Percentiles rank a stretch among this genome's conserved stretches.
phyloP scores from a whole-genome alignment of 2,329 filamentous ascomycete species.

The Phialophora macrospora region DNA sequence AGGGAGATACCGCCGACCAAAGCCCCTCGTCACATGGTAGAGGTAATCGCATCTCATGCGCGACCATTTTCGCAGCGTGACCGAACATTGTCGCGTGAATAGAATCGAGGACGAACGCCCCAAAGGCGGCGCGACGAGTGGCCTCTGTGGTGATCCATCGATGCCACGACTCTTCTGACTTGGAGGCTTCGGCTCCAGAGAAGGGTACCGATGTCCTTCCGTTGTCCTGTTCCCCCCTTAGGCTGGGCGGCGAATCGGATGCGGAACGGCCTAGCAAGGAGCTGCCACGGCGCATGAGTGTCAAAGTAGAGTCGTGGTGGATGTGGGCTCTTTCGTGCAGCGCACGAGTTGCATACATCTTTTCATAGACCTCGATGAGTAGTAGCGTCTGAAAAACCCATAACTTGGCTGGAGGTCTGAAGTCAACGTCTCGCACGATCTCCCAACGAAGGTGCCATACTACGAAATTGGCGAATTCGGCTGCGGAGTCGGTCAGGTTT shows the following conservation, averaged over 20 bases:
- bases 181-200: constrained; percentile 61
- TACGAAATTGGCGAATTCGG: constrained; percentile 84
- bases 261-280: constrained; percentile 86
- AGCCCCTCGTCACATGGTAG: constrained; percentile 90
- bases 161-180: constrained; percentile 89
- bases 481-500: constrained; percentile 74
- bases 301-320: constrained; percentile 93
- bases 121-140: constrained; percentile 86
- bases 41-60: constrained; percentile 89
- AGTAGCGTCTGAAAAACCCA: constrained; percentile 95
- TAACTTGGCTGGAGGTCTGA: constrained; percentile 87
- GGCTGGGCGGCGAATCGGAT: constrained; percentile 79
- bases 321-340: constrained; percentile 95
- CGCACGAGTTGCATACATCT: constrained; percentile 92
- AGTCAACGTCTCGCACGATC: constrained; percentile 89
- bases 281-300: constrained; percentile 89
- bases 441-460: constrained; percentile 95
- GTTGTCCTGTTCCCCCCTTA: constrained; percentile 63
- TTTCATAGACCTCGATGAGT: constrained; percentile 91
- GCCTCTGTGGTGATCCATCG: constrained; percentile 95
- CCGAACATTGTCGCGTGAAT: constrained; percentile 98
- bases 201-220: constrained; percentile 46
- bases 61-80: constrained; percentile 95
- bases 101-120: constrained; percentile 92
- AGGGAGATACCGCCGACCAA: constrained; percentile 87